A percentile compares a stretch with the other conserved stretches of the same genome.
Evolutionary conservation across 2,329 filamentous ascomycete genomes (phyloP).

Genomic region (Pseudocercospora fijiensis): DNA sequence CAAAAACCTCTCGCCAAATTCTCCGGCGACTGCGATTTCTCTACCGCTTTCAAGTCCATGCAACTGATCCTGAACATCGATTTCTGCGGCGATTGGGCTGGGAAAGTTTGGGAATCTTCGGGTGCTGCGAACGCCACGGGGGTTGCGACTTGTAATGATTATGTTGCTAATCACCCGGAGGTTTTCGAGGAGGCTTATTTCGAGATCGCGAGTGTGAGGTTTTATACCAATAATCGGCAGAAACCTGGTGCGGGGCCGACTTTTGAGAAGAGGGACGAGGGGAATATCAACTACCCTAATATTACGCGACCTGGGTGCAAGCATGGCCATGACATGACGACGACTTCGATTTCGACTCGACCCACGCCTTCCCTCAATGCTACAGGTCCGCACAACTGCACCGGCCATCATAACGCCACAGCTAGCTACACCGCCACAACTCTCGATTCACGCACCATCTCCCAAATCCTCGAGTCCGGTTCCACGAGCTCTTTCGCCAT

Average conservation of each 20-base stretch:
- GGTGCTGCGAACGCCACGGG: conserved; percentile 57
- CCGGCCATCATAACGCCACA: background rate
- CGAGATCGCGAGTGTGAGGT: conserved; percentile 69
- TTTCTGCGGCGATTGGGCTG: conserved; percentile 88
- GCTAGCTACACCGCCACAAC: background rate
- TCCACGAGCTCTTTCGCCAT: background rate
- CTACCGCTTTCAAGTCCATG: conserved; percentile 67
- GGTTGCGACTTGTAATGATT: conserved; percentile 67
- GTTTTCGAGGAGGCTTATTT: conserved; percentile 75
- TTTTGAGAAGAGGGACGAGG: background rate
- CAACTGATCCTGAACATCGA: conserved; percentile 78
- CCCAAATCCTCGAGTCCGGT: background rate
- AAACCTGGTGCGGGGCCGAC: conserved; percentile 12
- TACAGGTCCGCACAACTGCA: background rate
- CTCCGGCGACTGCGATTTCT: conserved; percentile 68
- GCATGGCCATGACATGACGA: background rate
- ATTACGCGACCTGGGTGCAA: background rate
- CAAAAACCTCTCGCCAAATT: conserved; percentile 65
- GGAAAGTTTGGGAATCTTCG: conserved; percentile 62
- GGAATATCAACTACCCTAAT: background rate
- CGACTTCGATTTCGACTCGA: background rate
- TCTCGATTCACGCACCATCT: background rate
- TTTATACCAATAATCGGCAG: conserved; percentile 45
- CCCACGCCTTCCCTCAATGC: background rate
- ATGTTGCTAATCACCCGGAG: conserved; percentile 67